Evolutionary conservation across 139 green algal species (phyloP).

Genomic region (Chlorella sp.): DNA sequence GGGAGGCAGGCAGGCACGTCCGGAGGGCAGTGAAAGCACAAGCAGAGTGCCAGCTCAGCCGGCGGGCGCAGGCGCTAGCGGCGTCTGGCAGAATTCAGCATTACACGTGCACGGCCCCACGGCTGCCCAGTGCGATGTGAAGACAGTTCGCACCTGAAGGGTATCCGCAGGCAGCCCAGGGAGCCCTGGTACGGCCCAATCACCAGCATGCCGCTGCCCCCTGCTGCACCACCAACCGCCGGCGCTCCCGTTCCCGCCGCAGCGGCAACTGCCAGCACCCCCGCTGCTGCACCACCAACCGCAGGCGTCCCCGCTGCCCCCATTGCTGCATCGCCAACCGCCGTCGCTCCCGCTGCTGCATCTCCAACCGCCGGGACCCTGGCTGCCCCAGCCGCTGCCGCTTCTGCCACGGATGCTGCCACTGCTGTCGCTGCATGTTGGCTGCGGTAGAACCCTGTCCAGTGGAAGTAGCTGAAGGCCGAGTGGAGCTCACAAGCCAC

Average conservation of each 20-base stretch:
- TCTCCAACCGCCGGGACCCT: background rate
- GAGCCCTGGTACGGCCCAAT: slow-evolving; percentile 69
- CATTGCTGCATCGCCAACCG: too few species aligned
- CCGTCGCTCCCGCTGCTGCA: background rate
- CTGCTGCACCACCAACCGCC: background rate
- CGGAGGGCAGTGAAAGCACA: too few species aligned
- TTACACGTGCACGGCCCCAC: too few species aligned
- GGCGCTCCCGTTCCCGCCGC: background rate
- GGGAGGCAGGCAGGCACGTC: background rate
- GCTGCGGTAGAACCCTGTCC: slow-evolving; percentile 53
- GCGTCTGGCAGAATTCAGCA: too few species aligned
- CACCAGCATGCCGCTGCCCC: slow-evolving; percentile 33
- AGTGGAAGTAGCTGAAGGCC: slow-evolving; percentile 66
- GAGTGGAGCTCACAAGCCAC: slow-evolving; percentile 60
- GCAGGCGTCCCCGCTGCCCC: too few species aligned
- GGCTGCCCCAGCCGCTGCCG: background rate
- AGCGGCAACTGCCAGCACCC: too few species aligned
- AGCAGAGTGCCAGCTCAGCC: too few species aligned
- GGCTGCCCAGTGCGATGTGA: too few species aligned
- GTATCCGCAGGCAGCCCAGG: slow-evolving; percentile 62
- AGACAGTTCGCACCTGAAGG: slow-evolving; percentile 32
- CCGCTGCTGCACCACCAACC: background rate
- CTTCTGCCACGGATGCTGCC: background rate
- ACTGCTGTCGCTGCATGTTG: background rate
- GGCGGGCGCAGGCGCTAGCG: too few species aligned